phyloP scores from a whole-genome alignment of 257 asterid genomes.

The Solanum arcanum region DNA sequence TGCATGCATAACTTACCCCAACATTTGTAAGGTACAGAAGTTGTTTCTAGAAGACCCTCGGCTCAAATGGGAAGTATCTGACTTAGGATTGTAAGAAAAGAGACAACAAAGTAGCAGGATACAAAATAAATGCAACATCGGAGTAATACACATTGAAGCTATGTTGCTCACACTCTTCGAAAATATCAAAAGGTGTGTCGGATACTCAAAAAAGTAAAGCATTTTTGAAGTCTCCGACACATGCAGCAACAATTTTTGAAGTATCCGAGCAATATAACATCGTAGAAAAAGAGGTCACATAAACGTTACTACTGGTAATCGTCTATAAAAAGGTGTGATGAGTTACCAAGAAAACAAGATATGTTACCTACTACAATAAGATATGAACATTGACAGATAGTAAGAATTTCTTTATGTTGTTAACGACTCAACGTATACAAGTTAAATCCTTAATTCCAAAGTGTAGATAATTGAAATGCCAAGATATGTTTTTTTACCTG shows the following conservation, averaged over 20 bases:
- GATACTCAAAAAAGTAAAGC: not conserved
- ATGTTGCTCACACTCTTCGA: not conserved
- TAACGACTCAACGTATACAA: not conserved
- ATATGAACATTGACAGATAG: not conserved
- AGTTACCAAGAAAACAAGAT: not conserved
- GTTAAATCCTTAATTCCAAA: not conserved
- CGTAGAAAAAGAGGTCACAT: not conserved
- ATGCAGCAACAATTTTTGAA: not conserved
- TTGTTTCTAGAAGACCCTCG: not conserved
- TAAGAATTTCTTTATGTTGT: not conserved
- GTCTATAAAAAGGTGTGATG: not conserved
- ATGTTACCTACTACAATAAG: not conserved
- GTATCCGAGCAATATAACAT: not conserved
- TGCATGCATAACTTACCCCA: no score
- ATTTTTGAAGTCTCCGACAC: not conserved
- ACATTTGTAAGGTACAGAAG: no score
- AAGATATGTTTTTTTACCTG: slow-evolving; percentile 31
- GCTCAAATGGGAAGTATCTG: not conserved
- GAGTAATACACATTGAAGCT: not conserved
- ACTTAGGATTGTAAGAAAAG: not conserved
- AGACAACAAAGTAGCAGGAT: not conserved
- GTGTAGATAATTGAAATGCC: not conserved
- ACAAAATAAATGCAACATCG: not conserved
- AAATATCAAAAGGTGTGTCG: not conserved
- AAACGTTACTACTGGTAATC: not conserved